phyloP scores from a whole-genome alignment of 2,329 filamentous ascomycete species.

The Corynespora cassiicola region DNA sequence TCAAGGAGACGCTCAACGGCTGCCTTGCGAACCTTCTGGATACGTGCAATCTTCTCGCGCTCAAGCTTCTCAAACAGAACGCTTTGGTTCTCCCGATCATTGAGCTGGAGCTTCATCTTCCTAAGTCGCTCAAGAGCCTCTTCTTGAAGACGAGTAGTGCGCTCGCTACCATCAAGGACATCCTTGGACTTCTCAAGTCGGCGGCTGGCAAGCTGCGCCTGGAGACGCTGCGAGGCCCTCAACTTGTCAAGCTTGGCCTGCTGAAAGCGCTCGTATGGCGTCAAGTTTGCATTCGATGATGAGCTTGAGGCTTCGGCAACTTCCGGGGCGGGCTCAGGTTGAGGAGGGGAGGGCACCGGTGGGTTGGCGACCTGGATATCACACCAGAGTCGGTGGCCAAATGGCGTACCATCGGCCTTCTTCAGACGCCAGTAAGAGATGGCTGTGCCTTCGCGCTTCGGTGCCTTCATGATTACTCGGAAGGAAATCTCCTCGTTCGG shows the following conservation, averaged over 20 bases:
- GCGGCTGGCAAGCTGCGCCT: conserved; percentile 11
- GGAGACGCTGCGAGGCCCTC: conserved; percentile 23
- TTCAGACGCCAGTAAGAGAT: conserved; percentile 98
- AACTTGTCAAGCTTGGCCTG: conserved; percentile 32
- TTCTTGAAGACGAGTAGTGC: conserved; percentile 8
- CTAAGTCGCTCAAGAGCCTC: conserved; percentile 38
- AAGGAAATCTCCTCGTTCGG: conserved; percentile 81
- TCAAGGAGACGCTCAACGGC: conserved; percentile 42
- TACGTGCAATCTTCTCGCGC: conserved; percentile 24
- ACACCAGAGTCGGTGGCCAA: conserved; percentile 95
- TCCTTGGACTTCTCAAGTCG: conserved; percentile 6
- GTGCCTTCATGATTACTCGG: conserved; percentile 83
- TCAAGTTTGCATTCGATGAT: conserved; percentile 13
- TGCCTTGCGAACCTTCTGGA: conserved; percentile 40
- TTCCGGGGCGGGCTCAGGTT: conserved; percentile 10
- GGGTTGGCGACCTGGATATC: conserved; percentile 72
- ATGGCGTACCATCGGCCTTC: conserved; percentile 77
- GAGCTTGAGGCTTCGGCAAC: conserved; percentile 21
- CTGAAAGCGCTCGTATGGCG: conserved; percentile 28
- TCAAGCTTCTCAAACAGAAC: conserved; percentile 27
- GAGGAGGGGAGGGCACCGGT: conserved; percentile 14
- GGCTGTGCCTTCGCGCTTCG: conserved; percentile 74
- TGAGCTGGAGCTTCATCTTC: conserved; percentile 27
- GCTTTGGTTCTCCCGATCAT: conserved; percentile 13
- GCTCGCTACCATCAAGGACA: too few species aligned